Percentiles rank a stretch among this genome's conserved stretches.
Evolutionary conservation across 441 rosid genomes (phyloP).

Genomic region (Populus hybrid): DNA sequence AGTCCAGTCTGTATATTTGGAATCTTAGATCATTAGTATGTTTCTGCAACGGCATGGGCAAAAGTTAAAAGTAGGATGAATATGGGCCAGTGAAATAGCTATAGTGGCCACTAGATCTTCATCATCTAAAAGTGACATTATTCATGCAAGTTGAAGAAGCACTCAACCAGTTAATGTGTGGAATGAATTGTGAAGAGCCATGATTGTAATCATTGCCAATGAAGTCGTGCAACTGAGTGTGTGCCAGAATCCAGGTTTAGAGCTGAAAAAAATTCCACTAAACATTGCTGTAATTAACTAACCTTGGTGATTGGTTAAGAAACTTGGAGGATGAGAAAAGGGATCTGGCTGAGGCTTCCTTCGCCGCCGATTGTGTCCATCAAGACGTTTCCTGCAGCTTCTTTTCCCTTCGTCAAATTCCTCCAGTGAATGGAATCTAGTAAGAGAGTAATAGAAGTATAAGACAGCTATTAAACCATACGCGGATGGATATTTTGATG

Average conservation of each 20-base stretch:
- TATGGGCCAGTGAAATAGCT: background rate
- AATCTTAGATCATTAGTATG: background rate
- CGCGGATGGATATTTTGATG: background rate
- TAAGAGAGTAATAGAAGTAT: constrained; percentile 1
- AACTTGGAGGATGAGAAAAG: constrained; percentile 34
- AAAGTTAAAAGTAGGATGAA: background rate
- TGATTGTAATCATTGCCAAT: background rate
- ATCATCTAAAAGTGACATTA: background rate
- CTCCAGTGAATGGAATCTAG: constrained; percentile 76
- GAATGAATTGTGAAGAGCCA: background rate
- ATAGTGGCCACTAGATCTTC: constrained; percentile 14
- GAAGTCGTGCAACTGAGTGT: background rate
- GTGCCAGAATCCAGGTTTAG: constrained; percentile 1
- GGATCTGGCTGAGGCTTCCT: constrained; percentile 76
- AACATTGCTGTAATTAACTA: constrained; percentile 19
- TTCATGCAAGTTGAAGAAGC: constrained; percentile 14
- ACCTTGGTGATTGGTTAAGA: constrained; percentile 48
- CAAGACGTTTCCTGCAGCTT: constrained; percentile 94
- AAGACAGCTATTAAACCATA: background rate
- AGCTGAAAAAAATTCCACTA: constrained; percentile 13
- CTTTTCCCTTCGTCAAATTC: constrained; percentile 89
- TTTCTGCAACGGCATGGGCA: background rate
- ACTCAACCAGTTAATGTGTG: background rate
- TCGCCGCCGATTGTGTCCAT: constrained; percentile 77
- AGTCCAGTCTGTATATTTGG: background rate